Evolutionary conservation across 176 grass and related monocot species (phyloP), one percentile per base, ranked within the genome.

Genomic region (Ensete ventricosum): DNA sequence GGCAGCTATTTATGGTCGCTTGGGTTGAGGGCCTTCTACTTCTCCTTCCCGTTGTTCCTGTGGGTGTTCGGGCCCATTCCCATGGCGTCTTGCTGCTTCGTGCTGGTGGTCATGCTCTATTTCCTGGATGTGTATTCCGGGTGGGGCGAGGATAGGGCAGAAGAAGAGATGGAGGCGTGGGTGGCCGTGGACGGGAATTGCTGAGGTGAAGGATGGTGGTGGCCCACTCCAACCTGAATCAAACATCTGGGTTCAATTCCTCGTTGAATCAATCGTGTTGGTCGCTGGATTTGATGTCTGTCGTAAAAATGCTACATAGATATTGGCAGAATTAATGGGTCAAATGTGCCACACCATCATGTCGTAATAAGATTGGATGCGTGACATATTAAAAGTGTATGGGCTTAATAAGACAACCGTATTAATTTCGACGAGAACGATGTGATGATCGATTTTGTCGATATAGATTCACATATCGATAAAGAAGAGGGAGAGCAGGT

Each of bases 1-100:
- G 89, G 83, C 0, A 67, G 79, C 86, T 88, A 88, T 78, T 92
- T 88, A 83, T 92, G 83, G 89, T 92, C 89, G 3, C 78, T 92
- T 10, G 89, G 89, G 19, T 53, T 81, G 19, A 51, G 78, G 13
- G 85, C 86, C 0, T 88, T 84, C 83, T 86, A 92, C 88, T 83
- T 95, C 81, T 95, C 91, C 0, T 83, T 87, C 79, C 88, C 91
- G 1, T 11, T 94, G 20, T 85, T 90, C 81, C 64, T 95, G 72
- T 86, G 91, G 91, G 64, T 87, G 27, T 90, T 87, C 27, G 83
- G 91, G 1, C 87, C 87, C 50, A 48, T 90, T 34, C 85, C 84
- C 50, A 87, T 93, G 87, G 67, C 72, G 60, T 62, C 34, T 1
- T 68, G 69, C 9, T 92, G 83, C 74, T 29, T 57, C 2, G 49